phyloP scores from a whole-genome alignment of 169 alveolate genomes.

The Plasmodium chabaudi region DNA sequence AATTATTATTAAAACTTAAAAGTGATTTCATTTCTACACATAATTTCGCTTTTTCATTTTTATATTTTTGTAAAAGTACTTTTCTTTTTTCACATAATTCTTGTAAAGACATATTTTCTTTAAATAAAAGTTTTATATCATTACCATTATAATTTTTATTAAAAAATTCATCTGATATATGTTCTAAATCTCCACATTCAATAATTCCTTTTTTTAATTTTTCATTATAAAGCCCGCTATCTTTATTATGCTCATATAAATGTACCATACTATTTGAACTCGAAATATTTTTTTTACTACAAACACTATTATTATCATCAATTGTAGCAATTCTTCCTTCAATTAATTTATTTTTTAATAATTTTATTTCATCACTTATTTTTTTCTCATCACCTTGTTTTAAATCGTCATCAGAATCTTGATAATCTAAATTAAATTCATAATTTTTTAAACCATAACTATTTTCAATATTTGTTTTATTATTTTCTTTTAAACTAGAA shows the following conservation, averaged over 20 bases:
- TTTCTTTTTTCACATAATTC: constrained; percentile 76
- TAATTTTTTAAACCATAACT: too few relatives aligned
- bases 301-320: too few relatives aligned
- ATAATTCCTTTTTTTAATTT: constrained; percentile 32
- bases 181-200: constrained; percentile 17
- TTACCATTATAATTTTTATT: constrained; percentile 17
- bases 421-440: too few relatives aligned
- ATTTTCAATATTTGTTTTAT: too few relatives aligned
- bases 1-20: constrained; percentile 66
- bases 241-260: constrained; percentile 8
- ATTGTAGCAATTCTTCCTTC: background rate
- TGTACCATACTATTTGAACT: too few relatives aligned
- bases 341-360: background rate
- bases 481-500: too few relatives aligned
- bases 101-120: constrained; percentile 35
- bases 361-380: too few relatives aligned
- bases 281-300: too few relatives aligned
- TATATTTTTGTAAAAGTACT: constrained; percentile 41
- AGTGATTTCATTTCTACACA: constrained; percentile 58
- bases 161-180: background rate
- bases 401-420: too few relatives aligned
- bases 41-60: constrained; percentile 62
- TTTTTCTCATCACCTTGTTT: too few relatives aligned
- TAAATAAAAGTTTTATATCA: constrained; percentile 37
- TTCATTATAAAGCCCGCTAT: constrained; percentile 1